Percentiles rank a stretch among this genome's conserved stretches.
Conservation (phyloP, 176 grass and related monocot genomes). For the Zoysia japonica region DNA sequence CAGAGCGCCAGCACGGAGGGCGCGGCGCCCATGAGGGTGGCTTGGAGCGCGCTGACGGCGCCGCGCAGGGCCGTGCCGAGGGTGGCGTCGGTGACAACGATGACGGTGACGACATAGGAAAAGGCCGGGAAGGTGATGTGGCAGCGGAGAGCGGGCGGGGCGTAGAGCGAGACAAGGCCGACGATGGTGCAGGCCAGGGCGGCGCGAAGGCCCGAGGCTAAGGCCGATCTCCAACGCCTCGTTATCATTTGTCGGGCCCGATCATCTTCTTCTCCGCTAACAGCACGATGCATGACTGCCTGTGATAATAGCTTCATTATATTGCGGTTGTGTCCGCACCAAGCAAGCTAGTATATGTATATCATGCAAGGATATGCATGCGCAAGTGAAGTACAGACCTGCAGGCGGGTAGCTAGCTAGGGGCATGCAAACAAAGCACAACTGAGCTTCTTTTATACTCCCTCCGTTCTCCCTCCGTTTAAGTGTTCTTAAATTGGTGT, state of each 20-base stretch:
- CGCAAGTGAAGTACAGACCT: too few species aligned
- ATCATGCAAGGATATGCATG: too few species aligned
- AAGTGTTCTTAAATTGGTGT: too few species aligned
- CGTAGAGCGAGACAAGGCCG: conserved; percentile 56
- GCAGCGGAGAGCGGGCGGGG: conserved; percentile 28
- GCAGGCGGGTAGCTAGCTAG: too few species aligned
- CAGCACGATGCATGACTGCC: not conserved
- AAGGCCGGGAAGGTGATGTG: conserved; percentile 76
- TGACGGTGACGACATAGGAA: conserved; percentile 68
- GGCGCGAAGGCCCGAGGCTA: conserved; percentile 55
- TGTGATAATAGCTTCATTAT: too few species aligned
- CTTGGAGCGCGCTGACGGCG: conserved; percentile 48
- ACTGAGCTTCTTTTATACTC: too few species aligned
- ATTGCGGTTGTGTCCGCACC: too few species aligned
- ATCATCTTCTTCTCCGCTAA: not conserved
- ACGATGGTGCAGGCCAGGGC: conserved; percentile 67
- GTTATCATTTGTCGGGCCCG: not conserved
- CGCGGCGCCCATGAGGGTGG: conserved; percentile 60
- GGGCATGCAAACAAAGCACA: too few species aligned
- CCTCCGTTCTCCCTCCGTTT: too few species aligned
- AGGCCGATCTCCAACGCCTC: conserved; percentile 40
- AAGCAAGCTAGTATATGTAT: too few species aligned
- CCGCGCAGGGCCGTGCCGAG: conserved; percentile 55
- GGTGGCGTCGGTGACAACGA: conserved; percentile 64
- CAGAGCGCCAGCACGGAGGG: conserved; percentile 69